phyloP scores from a whole-genome alignment of 129 eudicot species.

The Artemisia tridentata region DNA sequence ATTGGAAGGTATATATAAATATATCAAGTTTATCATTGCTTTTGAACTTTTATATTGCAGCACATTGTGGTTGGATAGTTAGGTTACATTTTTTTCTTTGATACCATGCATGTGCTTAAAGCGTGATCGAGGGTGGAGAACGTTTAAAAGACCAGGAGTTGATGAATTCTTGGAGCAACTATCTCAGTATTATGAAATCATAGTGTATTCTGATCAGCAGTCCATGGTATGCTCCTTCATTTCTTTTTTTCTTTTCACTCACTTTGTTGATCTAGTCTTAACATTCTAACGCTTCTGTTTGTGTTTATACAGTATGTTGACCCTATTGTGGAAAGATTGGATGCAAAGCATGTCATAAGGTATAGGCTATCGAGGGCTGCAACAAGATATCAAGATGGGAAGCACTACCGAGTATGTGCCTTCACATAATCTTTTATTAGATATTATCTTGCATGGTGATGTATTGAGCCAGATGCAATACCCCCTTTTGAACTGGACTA shows the following conservation, averaged over 20 bases:
- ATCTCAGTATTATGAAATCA: conserved; percentile 74
- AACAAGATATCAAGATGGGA: conserved; percentile 79
- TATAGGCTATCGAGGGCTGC: conserved; percentile 71
- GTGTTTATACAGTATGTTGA: conserved; percentile 72
- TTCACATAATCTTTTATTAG: background rate
- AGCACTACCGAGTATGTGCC: conserved; percentile 79
- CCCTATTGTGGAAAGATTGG: conserved; percentile 79
- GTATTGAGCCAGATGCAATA: background rate
- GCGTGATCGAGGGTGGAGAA: too few relatives aligned
- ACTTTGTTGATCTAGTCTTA: conserved; percentile 8
- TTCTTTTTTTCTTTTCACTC: conserved; percentile 1
- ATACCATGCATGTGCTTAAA: conserved; percentile 23
- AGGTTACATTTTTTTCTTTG: background rate
- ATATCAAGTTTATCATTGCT: conserved; percentile 8
- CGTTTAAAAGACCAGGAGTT: conserved; percentile 91
- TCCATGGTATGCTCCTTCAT: conserved; percentile 46
- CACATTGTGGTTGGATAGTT: background rate
- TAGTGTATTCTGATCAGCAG: conserved; percentile 76
- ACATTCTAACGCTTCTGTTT: conserved; percentile 6
- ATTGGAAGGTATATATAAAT: conserved; percentile 63
- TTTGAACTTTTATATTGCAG: background rate
- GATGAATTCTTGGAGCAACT: conserved; percentile 80
- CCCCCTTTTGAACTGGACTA: background rate
- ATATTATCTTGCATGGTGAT: conserved; percentile 5
- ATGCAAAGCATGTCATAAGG: conserved; percentile 61